A percentile compares a stretch with the other conserved stretches of the same genome.
These are phyloP conservation scores for Yamadazyma jaroonii DNA, from an alignment of 1,139 yeast genomes.

Conservation along the genomic window DNA sequence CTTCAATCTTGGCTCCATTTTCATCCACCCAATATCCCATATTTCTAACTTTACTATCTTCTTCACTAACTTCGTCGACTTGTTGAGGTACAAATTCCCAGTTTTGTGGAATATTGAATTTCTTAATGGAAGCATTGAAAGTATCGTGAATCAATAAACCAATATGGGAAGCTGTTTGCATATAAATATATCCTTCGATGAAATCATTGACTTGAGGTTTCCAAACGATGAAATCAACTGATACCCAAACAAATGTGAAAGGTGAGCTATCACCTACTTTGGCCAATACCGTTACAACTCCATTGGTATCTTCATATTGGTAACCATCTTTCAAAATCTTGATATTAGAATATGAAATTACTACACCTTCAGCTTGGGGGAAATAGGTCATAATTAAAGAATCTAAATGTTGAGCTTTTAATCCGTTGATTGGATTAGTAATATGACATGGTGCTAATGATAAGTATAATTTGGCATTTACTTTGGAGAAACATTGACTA, in stretches of 20 bases:
- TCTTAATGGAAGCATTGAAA: slow-evolving; percentile 89
- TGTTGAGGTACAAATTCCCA: slow-evolving; percentile 86
- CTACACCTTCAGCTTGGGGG: slow-evolving; percentile 73
- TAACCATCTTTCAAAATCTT: slow-evolving; percentile 27
- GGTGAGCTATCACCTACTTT: slow-evolving; percentile 80
- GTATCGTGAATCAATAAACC: slow-evolving; percentile 90
- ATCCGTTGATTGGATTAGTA: slow-evolving; percentile 68
- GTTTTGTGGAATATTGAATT: slow-evolving; percentile 72
- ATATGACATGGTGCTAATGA: slow-evolving; percentile 83
- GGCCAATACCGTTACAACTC: slow-evolving; percentile 41
- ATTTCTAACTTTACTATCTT: slow-evolving; percentile 38
- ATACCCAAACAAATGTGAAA: slow-evolving; percentile 82
- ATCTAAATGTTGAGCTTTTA: slow-evolving; percentile 84
- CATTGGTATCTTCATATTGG: slow-evolving; percentile 32
- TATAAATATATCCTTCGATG: slow-evolving; percentile 81
- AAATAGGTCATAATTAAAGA: slow-evolving; percentile 84
- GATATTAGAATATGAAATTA: slow-evolving; percentile 72
- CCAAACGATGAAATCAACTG: slow-evolving; percentile 87
- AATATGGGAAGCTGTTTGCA: slow-evolving; percentile 94
- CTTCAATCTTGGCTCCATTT: slow-evolving; percentile 70
- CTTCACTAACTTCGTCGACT: slow-evolving; percentile 48
- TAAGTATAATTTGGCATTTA: slow-evolving; percentile 66
- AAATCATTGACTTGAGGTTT: slow-evolving; percentile 81
- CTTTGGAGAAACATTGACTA: slow-evolving; percentile 64
- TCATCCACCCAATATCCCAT: slow-evolving; percentile 88